Conservation (phyloP, 257 asterid species). For the Handroanthus guayacan region DNA sequence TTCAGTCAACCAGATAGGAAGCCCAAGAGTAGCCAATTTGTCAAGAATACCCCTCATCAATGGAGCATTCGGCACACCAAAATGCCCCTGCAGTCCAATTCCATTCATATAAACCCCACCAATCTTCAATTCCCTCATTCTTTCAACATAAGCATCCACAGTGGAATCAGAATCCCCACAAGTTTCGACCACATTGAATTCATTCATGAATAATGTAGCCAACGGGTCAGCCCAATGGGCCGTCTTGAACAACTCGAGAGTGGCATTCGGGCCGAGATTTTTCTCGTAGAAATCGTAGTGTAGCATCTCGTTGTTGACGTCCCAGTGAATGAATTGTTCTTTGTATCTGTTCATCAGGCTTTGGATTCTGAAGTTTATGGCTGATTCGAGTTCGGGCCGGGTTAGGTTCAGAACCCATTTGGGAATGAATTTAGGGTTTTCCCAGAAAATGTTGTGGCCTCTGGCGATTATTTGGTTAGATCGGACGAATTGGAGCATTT, state of each 20-base stretch:
- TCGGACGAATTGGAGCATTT: slow-evolving; percentile 52
- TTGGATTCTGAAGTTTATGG: slow-evolving; percentile 44
- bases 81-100: slow-evolving; percentile 55
- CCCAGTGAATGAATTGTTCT: slow-evolving; percentile 71
- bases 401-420: slow-evolving; percentile 54
- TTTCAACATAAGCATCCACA: slow-evolving; percentile 51
- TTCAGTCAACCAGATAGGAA: slow-evolving; percentile 56
- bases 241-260: slow-evolving; percentile 41
- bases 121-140: slow-evolving; percentile 48
- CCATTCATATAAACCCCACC: slow-evolving; percentile 54
- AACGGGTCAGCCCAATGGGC: slow-evolving; percentile 49
- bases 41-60: slow-evolving; percentile 49
- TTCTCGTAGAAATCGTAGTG: slow-evolving; percentile 56
- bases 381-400: slow-evolving; percentile 37
- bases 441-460: slow-evolving; percentile 76
- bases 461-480: slow-evolving; percentile 45
- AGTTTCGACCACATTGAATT: slow-evolving; percentile 64
- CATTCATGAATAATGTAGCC: slow-evolving; percentile 64
- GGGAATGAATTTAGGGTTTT: slow-evolving; percentile 46
- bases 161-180: slow-evolving; percentile 45
- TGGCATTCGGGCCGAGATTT: slow-evolving; percentile 50
- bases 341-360: slow-evolving; percentile 52
- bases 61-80: slow-evolving; percentile 45
- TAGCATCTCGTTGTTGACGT: slow-evolving; percentile 70
- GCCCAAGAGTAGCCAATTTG: slow-evolving; percentile 49